Evolutionary conservation across 1,284 basidiomycete species (phyloP).

Genomic region (Irpex rosettiformis): DNA sequence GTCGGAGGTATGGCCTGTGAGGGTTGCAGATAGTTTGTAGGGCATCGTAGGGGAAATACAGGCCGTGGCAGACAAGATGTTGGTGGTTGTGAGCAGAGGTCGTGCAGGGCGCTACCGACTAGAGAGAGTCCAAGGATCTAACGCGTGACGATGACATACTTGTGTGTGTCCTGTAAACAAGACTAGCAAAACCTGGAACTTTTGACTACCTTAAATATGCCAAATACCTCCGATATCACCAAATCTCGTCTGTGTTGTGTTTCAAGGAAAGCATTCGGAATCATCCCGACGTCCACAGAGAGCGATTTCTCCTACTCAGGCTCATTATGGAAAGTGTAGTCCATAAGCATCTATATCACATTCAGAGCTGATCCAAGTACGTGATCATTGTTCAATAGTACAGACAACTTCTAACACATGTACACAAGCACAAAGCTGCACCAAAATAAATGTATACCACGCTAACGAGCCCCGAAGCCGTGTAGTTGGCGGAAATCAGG

Average conservation of each 20-base stretch:
- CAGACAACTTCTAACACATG: background rate
- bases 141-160: background rate
- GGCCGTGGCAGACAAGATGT: slow-evolving; percentile 13
- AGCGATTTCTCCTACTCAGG: no score
- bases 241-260: no score
- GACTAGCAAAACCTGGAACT: no score
- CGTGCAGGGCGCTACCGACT: slow-evolving; percentile 3
- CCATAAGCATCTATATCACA: no score
- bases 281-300: no score
- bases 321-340: no score
- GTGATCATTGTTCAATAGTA: background rate
- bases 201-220: no score
- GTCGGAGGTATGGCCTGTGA: slow-evolving; percentile 70
- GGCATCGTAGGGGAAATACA: slow-evolving; percentile 45
- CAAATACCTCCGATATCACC: no score
- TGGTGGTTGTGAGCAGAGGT: slow-evolving; percentile 18
- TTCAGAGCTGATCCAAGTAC: background rate
- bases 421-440: background rate
- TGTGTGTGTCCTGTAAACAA: no score
- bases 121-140: background rate
- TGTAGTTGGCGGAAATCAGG: slow-evolving; percentile 48
- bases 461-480: slow-evolving; percentile 75
- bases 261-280: no score
- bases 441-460: slow-evolving; percentile 71
- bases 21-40: slow-evolving; percentile 81